Evolutionary conservation across 352 stramenopile species (phyloP), one percentile per base, ranked within the genome.

Genomic region (Globisporangium cylindrosporum): DNA sequence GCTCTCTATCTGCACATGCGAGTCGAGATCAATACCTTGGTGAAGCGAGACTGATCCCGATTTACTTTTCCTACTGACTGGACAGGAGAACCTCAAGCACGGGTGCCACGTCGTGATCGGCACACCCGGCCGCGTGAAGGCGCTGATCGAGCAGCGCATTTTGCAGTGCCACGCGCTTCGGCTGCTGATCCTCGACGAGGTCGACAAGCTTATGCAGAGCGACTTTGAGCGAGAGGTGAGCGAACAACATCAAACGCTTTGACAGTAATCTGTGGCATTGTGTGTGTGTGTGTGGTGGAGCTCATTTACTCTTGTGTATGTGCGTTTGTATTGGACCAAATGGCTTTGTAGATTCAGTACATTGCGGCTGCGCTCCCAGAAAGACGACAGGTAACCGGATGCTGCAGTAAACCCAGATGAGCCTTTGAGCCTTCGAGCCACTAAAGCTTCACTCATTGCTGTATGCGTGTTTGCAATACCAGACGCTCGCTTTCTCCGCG

Each of bases 401-500:
- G 3, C 60, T 0, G 51, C 20, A 34, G 36, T n/a, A 4, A 56
- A 34, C 25, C 1, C 2, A 38, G 15, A 12, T 29, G 3, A 7
- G 51, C 14, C 22, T 57, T 15, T 1, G 4, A 41, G 7, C 27
- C 62, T 34, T 43, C 0, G 15, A 9, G 14, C 41, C 41, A 32
- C 27, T 3, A 32, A n/a, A n/a, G 14, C 12, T 48, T 48, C 2
- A 48, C 4, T 20, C 1, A 36, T 67, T 15, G 12, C 8, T 46
- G 41, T n/a, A 20, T 48, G 41, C 7, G 1, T 49, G 15, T 32
- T 43, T 25, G 0, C 64, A 12, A 4, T 34, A 20, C 22, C 34
- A 94, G 83, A 92, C 82, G 20, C 73, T 94, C 18, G 82, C 82
- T 7, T 92, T 92, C 71, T 94, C 86, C 3, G 86, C 86, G 10